phyloP scores from a whole-genome alignment of 495 filamentous ascomycete genomes.

The Daldinia concentrica region DNA sequence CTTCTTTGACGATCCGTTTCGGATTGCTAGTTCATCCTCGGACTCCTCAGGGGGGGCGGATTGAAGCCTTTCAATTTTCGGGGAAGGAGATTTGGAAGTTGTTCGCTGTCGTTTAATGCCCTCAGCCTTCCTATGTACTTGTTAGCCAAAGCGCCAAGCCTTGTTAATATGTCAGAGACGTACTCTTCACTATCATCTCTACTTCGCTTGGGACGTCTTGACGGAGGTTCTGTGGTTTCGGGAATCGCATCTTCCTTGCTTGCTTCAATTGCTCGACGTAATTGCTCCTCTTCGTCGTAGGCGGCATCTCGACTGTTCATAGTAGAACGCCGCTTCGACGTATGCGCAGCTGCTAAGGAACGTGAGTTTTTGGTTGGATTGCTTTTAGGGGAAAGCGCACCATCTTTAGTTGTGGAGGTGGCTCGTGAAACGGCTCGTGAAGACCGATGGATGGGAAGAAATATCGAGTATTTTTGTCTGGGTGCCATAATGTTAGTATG shows the following conservation, averaged over 20 bases:
- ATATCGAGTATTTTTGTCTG: slow-evolving; percentile 66
- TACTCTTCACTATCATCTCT: slow-evolving; percentile 95
- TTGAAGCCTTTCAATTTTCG: slow-evolving; percentile 58
- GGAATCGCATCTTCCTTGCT: slow-evolving; percentile 78
- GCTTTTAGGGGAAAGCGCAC: slow-evolving; percentile 58
- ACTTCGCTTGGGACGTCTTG: slow-evolving; percentile 78
- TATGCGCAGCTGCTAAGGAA: slow-evolving; percentile 55
- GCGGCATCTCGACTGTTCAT: slow-evolving; percentile 97
- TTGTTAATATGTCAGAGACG: neutral
- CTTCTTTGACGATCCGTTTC: slow-evolving; percentile 67
- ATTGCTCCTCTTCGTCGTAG: slow-evolving; percentile 92
- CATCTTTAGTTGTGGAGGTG: slow-evolving; percentile 67
- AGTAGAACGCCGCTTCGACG: slow-evolving; percentile 88
- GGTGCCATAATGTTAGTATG: slow-evolving; percentile 47
- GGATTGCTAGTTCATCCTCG: slow-evolving; percentile 70
- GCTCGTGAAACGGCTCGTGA: slow-evolving; percentile 61
- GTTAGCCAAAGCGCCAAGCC: slow-evolving; percentile 4
- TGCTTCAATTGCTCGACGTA: slow-evolving; percentile 90
- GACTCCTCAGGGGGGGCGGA: slow-evolving; percentile 67
- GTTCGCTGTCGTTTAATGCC: slow-evolving; percentile 75
- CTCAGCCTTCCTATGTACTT: slow-evolving; percentile 56
- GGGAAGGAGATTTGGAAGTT: slow-evolving; percentile 73
- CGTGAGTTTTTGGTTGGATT: slow-evolving; percentile 59
- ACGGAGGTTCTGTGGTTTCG: slow-evolving; percentile 58
- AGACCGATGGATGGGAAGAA: slow-evolving; percentile 61